Percentiles rank a stretch among this genome's conserved stretches.
Conservation (phyloP, 495 filamentous ascomycete genomes). For the Penicillium ochrochloron region DNA sequence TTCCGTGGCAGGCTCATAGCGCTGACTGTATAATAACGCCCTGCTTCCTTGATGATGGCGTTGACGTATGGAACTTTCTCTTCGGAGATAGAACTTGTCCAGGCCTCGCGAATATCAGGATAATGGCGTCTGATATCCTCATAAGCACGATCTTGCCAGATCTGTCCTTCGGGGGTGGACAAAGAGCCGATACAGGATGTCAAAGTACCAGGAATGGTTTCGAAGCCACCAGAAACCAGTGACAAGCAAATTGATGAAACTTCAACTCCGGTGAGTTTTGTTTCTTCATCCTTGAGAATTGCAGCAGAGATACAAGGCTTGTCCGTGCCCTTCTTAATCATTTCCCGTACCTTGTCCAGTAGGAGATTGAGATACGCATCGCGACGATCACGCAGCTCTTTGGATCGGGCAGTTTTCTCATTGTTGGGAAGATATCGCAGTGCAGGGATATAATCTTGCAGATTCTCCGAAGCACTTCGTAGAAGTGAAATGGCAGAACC, state of each 20-base stretch:
- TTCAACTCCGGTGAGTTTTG: slow-evolving; percentile 52
- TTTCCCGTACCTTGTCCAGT: slow-evolving; percentile 51
- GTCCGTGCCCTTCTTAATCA: slow-evolving; percentile 54
- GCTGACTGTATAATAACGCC: slow-evolving; percentile 59
- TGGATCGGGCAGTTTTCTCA: slow-evolving; percentile 50
- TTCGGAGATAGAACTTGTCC: slow-evolving; percentile 48
- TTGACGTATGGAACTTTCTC: slow-evolving; percentile 56
- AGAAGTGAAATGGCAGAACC: slow-evolving; percentile 54
- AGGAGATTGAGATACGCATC: slow-evolving; percentile 53
- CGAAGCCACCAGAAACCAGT: slow-evolving; percentile 56
- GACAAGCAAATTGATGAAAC: slow-evolving; percentile 56
- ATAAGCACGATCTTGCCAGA: slow-evolving; percentile 56
- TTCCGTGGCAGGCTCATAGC: slow-evolving; percentile 58
- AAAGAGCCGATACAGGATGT: slow-evolving; percentile 54
- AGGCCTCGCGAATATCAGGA: slow-evolving; percentile 52
- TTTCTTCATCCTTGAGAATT: slow-evolving; percentile 56
- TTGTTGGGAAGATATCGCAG: slow-evolving; percentile 54
- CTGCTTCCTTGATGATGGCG: slow-evolving; percentile 58
- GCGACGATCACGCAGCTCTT: slow-evolving; percentile 48
- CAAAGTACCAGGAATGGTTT: slow-evolving; percentile 55
- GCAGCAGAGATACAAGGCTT: slow-evolving; percentile 57
- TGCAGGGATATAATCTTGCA: slow-evolving; percentile 55
- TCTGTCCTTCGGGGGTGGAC: slow-evolving; percentile 51
- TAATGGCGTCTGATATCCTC: slow-evolving; percentile 58
- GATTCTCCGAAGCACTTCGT: slow-evolving; percentile 54